These are phyloP conservation scores for Beta corolliflora DNA, from an alignment of 179 eudicot species.

Conservation along the genomic window DNA sequence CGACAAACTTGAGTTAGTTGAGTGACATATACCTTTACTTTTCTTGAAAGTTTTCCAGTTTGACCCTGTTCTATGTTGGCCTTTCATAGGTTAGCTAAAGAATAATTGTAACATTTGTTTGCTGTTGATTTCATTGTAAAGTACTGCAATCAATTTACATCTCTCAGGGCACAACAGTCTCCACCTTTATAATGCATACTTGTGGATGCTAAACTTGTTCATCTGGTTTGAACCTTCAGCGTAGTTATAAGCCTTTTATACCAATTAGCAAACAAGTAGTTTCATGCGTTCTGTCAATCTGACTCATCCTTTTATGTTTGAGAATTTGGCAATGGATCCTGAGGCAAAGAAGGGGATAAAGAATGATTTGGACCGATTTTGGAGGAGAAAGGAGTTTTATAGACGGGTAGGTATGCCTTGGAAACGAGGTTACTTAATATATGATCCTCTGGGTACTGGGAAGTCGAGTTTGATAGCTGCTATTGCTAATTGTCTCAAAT, in stretches of 20 bases:
- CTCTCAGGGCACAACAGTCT: no score
- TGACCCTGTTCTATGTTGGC: not conserved
- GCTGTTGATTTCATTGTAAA: not conserved
- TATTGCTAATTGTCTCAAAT: constrained; percentile 1
- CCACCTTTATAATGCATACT: no score
- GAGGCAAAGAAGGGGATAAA: not conserved
- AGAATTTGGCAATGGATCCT: not conserved
- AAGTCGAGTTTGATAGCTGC: constrained; percentile 7
- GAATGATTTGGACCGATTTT: not conserved
- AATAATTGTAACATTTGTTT: not conserved
- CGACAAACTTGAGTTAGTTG: not conserved
- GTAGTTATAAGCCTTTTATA: no score
- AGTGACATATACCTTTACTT: not conserved
- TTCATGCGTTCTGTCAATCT: not conserved
- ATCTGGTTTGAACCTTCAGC: no score
- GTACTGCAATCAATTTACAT: no score
- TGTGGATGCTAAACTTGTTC: no score
- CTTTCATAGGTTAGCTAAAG: not conserved
- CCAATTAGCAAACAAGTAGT: not conserved
- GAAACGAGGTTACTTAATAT: not conserved
- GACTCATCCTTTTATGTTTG: not conserved
- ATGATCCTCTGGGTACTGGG: not conserved
- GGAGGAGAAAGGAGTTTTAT: not conserved
- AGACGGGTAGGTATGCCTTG: not conserved
- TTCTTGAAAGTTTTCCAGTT: not conserved